Base-by-base conservation (phyloP, 192 early-diverging fungal genomes). In the Powellomyces hirtus region DNA sequence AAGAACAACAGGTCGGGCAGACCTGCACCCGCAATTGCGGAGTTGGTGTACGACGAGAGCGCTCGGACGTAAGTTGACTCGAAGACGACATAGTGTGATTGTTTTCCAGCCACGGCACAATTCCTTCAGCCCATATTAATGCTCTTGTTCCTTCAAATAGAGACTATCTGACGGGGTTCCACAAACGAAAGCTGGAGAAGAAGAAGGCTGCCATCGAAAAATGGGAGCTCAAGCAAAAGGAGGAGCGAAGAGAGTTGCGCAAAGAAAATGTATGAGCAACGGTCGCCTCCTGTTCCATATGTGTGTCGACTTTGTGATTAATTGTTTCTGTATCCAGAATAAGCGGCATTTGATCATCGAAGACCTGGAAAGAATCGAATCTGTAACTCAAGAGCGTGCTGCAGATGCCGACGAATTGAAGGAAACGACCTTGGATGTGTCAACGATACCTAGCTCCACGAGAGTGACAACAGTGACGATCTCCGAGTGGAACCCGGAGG, bases 111-210 rank as follows among this genome's bases (percentile, higher is more conserved):
- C 38, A 64, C 62, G 18, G 18, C 40, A 18, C 10, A 18, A 18
- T 42, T 42, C 10, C 40, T 8, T 8, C 40, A 18, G n/a, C 16
- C 26, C n/a, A n/a, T n/a, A n/a, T n/a, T n/a, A n/a, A n/a, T n/a
- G n/a, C n/a, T n/a, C n/a, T n/a, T n/a, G n/a, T n/a, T n/a, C n/a
- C n/a, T n/a, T n/a, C n/a, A 26, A 53, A 36, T 61, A 77, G 80
- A 45, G 72, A 82, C 36, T 82, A 62, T 59, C 49, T 82, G 38
- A 82, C 80, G 24, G 80, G 80, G 18, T 82, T 82, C 77, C 77
- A 79, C 42, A 79, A 79, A 49, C 65, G 80, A 16, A 82, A 82
- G 27, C 66, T 77, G 4, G 77, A 74, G 22, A 46, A 56, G 50
- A 78, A 77, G 22, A 77, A 78, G 52, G 45, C 46, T 52, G 62